Percentiles rank a stretch among this genome's conserved stretches.
Conservation (phyloP, 345 rosid species). For the Citrus australasica region DNA sequence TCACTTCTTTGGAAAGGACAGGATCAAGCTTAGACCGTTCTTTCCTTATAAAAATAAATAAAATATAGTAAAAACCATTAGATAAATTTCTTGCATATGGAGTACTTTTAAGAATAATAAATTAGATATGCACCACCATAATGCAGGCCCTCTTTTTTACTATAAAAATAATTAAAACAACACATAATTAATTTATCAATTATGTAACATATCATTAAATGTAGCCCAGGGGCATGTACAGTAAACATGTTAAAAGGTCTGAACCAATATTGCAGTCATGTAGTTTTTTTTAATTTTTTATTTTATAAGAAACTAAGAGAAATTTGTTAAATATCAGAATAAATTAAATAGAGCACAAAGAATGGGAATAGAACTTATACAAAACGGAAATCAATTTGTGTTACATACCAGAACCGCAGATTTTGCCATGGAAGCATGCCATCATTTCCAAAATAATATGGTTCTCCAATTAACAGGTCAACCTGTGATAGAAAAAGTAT, state of each 20-base stretch:
- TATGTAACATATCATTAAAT: not conserved
- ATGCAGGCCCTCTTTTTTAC: not conserved
- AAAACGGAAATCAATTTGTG: not conserved
- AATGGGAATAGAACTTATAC: not conserved
- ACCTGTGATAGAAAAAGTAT: constrained; percentile 37
- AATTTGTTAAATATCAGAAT: not conserved
- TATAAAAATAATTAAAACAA: not conserved
- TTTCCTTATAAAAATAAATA: constrained; percentile 46
- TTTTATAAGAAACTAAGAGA: not conserved
- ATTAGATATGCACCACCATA: not conserved
- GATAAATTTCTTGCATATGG: not conserved
- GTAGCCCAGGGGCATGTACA: not conserved
- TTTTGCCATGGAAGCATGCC: constrained; percentile 89
- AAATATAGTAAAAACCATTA: not conserved
- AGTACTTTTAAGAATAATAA: not conserved
- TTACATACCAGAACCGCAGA: constrained; percentile 82
- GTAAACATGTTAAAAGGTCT: not conserved
- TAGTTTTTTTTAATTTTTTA: not conserved
- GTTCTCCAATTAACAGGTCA: constrained; percentile 85
- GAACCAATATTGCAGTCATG: not conserved
- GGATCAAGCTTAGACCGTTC: constrained; percentile 67
- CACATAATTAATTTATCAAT: not conserved
- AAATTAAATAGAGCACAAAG: not conserved
- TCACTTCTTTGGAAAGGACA: constrained; percentile 53
- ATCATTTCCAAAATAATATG: constrained; percentile 71